Percentiles rank a stretch among this genome's conserved stretches.
Conservation (phyloP, 768 basidiomycete genomes). For the Boletus tomentosulus region DNA sequence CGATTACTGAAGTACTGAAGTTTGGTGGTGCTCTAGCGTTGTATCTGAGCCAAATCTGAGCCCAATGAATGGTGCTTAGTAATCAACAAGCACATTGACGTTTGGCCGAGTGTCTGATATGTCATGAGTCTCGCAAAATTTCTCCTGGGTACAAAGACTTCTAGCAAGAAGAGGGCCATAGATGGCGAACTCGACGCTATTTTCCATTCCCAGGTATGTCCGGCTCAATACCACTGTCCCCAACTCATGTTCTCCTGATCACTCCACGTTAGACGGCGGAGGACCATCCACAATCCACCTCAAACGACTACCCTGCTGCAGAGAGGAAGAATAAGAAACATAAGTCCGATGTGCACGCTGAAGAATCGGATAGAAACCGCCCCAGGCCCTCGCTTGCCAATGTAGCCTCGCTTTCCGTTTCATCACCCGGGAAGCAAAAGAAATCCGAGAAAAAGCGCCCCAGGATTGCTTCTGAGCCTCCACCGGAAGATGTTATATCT, state of each 20-base stretch:
- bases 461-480: not conserved
- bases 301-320: slow-evolving; percentile 1
- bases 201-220: slow-evolving; percentile 52
- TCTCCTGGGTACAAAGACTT: slow-evolving; percentile 35
- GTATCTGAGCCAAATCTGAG: too few relatives aligned
- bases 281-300: slow-evolving; percentile 1
- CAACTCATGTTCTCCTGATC: slow-evolving; percentile 15
- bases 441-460: slow-evolving; percentile 12
- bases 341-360: slow-evolving; percentile 10
- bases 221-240: not conserved
- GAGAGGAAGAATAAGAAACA: slow-evolving; percentile 11
- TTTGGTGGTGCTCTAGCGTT: too few relatives aligned
- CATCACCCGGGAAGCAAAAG: slow-evolving; percentile 9
- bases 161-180: slow-evolving; percentile 37
- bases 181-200: slow-evolving; percentile 63
- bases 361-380: slow-evolving; percentile 17
- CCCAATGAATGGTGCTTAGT: slow-evolving; percentile 3
- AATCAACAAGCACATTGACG: not conserved
- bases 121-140: slow-evolving; percentile 56
- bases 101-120: not conserved
- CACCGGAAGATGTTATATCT: not conserved
- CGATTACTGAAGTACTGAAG: too few relatives aligned
- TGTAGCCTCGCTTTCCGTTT: slow-evolving; percentile 19
- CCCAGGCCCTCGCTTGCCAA: slow-evolving; percentile 5
- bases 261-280: slow-evolving; percentile 5